Conservation (phyloP, 163 green algal species). For the Chloromonas sp. region DNA sequence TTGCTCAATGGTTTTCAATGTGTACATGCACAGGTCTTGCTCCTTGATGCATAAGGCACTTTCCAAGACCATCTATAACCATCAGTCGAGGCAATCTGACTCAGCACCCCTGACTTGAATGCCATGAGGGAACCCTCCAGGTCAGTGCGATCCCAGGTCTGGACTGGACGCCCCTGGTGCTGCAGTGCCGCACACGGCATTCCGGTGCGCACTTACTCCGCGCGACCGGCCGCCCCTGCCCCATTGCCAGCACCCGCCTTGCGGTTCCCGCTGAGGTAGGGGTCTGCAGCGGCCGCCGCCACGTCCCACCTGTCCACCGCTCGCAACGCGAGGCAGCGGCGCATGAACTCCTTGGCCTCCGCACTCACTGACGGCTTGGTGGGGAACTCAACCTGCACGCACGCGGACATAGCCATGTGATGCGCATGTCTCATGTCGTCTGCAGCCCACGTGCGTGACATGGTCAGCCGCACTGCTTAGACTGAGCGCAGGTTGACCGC, state of each 20-base stretch:
- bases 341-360: constrained; percentile 80
- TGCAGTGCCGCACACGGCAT: no score
- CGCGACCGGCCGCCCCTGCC: constrained; percentile 4
- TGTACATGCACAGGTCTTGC: no score
- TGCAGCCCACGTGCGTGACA: background rate
- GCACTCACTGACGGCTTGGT: constrained; percentile 62
- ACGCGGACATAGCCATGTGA: background rate
- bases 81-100: no score
- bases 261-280: constrained; percentile 49
- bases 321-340: constrained; percentile 65
- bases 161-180: no score
- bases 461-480: background rate
- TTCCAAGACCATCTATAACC: no score
- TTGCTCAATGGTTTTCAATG: no score
- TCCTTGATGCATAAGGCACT: no score
- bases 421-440: background rate
- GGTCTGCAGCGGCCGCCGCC: constrained; percentile 45
- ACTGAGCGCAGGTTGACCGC: background rate
- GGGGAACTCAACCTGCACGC: constrained; percentile 58
- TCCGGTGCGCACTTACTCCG: no score
- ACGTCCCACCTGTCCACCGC: constrained; percentile 71
- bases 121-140: no score
- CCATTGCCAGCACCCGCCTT: constrained; percentile 3
- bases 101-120: no score
- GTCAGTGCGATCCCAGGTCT: no score